A percentile compares a stretch with the other conserved stretches of the same genome.
phyloP scores from a whole-genome alignment of 2,329 filamentous ascomycete species.

The Fusarium veterinarium region DNA sequence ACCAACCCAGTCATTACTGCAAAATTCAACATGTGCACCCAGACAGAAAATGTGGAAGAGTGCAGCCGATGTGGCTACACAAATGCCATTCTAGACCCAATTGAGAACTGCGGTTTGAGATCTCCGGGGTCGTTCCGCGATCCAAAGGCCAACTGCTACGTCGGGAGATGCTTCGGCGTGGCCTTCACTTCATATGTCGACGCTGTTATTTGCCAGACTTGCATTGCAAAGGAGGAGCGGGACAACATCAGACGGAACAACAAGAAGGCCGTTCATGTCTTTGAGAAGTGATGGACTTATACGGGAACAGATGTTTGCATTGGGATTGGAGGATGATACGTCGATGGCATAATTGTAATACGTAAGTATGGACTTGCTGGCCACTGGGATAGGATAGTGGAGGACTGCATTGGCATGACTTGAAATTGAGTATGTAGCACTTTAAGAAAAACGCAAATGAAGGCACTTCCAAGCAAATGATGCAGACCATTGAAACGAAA shows the following conservation, averaged over 20 bases:
- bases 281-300: background rate
- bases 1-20: background rate
- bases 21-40: conserved; percentile 27
- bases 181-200: conserved; percentile 32
- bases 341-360: background rate
- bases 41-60: conserved; percentile 32
- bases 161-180: conserved; percentile 27
- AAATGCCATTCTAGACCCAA: conserved; percentile 9
- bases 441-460: background rate
- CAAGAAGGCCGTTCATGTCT: background rate
- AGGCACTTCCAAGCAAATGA: background rate
- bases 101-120: conserved; percentile 27
- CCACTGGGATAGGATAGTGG: background rate
- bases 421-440: background rate
- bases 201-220: conserved; percentile 8
- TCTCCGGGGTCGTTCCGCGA: conserved; percentile 13
- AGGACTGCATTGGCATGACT: background rate
- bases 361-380: background rate
- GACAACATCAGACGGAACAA: conserved; percentile 2
- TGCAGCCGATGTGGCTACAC: conserved; percentile 20
- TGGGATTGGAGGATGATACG: background rate
- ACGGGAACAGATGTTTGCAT: background rate
- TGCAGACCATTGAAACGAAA: background rate
- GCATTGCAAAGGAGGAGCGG: conserved; percentile 6
- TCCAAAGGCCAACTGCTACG: conserved; percentile 7